Conservation (phyloP, 495 filamentous ascomycete genomes). For the Apodospora peruviana region DNA sequence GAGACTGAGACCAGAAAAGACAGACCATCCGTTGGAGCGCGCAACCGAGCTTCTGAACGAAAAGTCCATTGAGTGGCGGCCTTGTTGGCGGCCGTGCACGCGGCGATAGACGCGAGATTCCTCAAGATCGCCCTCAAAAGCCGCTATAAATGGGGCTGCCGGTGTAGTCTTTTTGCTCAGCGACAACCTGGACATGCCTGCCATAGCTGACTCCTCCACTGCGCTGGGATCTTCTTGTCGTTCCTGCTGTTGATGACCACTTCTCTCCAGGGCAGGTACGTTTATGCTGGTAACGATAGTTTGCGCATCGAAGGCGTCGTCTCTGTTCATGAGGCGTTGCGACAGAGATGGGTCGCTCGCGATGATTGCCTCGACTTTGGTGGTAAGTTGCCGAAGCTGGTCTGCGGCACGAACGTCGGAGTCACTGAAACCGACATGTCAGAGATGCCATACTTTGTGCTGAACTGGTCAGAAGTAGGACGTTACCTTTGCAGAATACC, state of each 20-base stretch:
- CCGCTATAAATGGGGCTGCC: neutral
- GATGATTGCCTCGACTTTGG: constrained; percentile 7
- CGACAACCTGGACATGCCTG: neutral
- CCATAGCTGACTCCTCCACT: neutral
- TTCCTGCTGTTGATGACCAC: neutral
- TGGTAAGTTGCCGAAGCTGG: constrained; percentile 3
- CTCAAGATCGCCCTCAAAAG: constrained; percentile 18
- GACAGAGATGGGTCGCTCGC: constrained; percentile 8
- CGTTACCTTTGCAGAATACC: constrained; percentile 14
- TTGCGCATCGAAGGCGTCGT: constrained; percentile 9
- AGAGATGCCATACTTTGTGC: too few species aligned
- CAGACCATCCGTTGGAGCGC: constrained; percentile 10
- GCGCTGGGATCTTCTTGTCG: neutral
- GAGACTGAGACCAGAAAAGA: constrained; percentile 13
- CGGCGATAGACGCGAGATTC: constrained; percentile 16
- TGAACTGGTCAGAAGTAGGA: neutral
- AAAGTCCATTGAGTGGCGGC: constrained; percentile 18
- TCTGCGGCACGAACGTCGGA: constrained; percentile 7
- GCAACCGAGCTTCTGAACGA: constrained; percentile 16
- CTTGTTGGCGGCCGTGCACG: too few species aligned
- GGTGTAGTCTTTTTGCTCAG: neutral
- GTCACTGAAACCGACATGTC: constrained; percentile 3
- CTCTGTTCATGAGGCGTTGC: constrained; percentile 10
- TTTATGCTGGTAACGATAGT: constrained; percentile 1
- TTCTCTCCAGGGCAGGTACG: neutral